Base-by-base conservation (phyloP, 257 asterid species). In the Lycium ferocissimum region DNA sequence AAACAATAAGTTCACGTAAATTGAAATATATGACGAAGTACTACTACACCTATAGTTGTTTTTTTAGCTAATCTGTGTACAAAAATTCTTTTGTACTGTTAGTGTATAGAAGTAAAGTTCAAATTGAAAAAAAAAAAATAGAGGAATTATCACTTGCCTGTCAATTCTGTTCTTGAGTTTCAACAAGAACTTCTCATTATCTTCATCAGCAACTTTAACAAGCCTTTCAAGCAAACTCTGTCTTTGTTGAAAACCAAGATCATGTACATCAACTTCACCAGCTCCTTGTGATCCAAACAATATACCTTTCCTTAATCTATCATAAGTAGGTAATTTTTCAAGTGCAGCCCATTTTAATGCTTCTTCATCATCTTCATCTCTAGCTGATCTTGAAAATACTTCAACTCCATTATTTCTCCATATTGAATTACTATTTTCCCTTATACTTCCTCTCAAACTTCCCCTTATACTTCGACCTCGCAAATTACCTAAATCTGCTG, bases 321-420 rank as follows among this genome's bases (percentile, higher is more conserved):
- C 96, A 35, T 87, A 92, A 13, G 97, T 94, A 3, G 97, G 97
- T 54, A 94, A 65, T 37, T 91, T 94, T 20, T 94, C 97, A 0
- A 94, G 89, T 11, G 92, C 88, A 47, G 97, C 96, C 97, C 97
- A 92, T 83, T 83, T 91, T 6, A 92, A 83, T 56, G 94, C 92
- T 45, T 92, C 96, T 86, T 94, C 98, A 33, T 94, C 98, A 22
- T 92, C 94, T 85, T 92, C 96, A 6, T 91, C 92, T 6, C 90
- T 87, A 0, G 89, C 59, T 6, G 96, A 91, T 51, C 91, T 91
- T 3, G 95, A 87, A 75, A 92, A 92, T 0, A 85, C 89, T n/a
- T 90, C 94, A 2, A 80, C 17, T 9, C 92, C 94, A 0, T 90
- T 85, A 20, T 84, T 92, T 84, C 96, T 89, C 97, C 96, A 93